These are phyloP conservation scores for Trichosanthes cucumerina DNA, from an alignment of 306 rosid species.

Conservation along the genomic window DNA sequence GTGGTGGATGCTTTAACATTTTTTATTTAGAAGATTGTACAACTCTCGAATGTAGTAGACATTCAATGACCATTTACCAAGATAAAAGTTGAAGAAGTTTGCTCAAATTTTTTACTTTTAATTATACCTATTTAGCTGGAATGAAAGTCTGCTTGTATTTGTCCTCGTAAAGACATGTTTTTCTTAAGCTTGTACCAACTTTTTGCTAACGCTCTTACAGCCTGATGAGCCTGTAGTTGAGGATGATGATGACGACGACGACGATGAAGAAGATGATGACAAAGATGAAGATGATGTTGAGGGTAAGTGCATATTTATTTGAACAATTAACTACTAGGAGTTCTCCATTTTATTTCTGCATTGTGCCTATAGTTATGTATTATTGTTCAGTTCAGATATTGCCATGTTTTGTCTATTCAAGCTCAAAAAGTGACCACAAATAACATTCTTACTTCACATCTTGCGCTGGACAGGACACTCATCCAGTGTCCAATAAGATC, in stretches of 20 bases:
- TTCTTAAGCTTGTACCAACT: not conserved
- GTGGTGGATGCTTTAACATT: not conserved
- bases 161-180: not conserved
- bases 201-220: constrained; percentile 23
- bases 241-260: constrained; percentile 61
- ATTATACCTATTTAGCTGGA: not conserved
- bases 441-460: not conserved
- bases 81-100: not conserved
- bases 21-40: too few relatives aligned
- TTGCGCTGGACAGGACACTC: not conserved
- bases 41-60: not conserved
- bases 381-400: not conserved
- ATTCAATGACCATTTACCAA: not conserved
- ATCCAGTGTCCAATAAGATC: not conserved
- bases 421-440: not conserved
- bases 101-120: too few relatives aligned
- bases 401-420: not conserved
- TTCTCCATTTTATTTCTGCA: not conserved
- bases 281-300: constrained; percentile 50
- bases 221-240: constrained; percentile 70
- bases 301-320: constrained; percentile 31
- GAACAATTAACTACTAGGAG: not conserved
- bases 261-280: constrained; percentile 62
- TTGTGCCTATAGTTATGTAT: not conserved
- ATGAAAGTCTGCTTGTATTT: not conserved